A percentile compares a stretch with the other conserved stretches of the same genome.
These are phyloP conservation scores for Hygrocybe coccinea DNA, from an alignment of 768 basidiomycete genomes.

Conservation along the genomic window DNA sequence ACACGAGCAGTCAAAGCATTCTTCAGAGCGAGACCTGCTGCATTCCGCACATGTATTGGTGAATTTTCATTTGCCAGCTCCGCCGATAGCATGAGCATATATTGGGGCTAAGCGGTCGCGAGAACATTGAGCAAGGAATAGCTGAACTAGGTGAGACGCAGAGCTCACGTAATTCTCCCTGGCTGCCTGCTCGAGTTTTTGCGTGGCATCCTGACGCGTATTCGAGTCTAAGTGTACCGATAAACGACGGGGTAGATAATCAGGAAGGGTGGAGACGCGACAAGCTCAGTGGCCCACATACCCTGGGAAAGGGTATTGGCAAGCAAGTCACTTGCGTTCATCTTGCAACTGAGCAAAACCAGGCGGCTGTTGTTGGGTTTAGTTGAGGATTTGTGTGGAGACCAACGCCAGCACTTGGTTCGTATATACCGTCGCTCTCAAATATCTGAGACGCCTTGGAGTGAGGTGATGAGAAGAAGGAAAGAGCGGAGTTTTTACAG, in stretches of 20 bases:
- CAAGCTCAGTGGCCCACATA: conserved; percentile 39
- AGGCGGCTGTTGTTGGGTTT: background rate
- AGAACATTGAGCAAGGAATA: conserved; percentile 15
- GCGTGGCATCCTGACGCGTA: conserved; percentile 88
- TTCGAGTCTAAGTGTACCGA: conserved; percentile 56
- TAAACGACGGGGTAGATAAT: conserved; percentile 20
- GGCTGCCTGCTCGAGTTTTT: conserved; percentile 81
- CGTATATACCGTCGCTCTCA: background rate
- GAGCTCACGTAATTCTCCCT: conserved; percentile 82
- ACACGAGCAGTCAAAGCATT: conserved; percentile 90
- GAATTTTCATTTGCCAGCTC: conserved; percentile 77
- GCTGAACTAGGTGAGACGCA: conserved; percentile 7
- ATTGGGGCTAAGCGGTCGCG: conserved; percentile 63
- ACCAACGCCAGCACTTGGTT: background rate
- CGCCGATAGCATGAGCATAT: conserved; percentile 84
- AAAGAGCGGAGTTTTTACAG: conserved; percentile 1
- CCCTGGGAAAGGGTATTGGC: conserved; percentile 89
- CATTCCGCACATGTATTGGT: conserved; percentile 75
- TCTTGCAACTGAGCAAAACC: conserved; percentile 26
- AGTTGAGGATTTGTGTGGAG: background rate
- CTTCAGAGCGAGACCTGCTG: conserved; percentile 96
- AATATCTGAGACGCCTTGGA: background rate
- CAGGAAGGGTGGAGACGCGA: conserved; percentile 28
- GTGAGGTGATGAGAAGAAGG: background rate
- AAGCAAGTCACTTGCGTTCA: conserved; percentile 90